A percentile compares a stretch with the other conserved stretches of the same genome.
Conservation (phyloP, 106 monocot species). For the Xerophyta viscosa region DNA sequence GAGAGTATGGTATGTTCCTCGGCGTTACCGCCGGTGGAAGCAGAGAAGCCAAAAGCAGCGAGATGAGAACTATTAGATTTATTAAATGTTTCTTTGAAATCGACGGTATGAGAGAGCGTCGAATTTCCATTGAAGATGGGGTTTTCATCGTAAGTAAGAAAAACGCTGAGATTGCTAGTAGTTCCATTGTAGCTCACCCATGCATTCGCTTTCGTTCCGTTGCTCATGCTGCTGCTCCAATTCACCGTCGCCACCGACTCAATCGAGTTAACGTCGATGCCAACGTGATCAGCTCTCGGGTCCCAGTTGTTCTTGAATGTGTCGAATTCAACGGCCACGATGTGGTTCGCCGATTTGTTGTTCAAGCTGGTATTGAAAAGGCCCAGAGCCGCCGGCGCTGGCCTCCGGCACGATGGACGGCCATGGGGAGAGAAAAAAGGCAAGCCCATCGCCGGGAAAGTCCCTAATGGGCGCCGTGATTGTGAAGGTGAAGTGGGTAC, state of each 20-base stretch:
- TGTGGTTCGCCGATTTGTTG: neutral
- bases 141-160: too few species aligned
- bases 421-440: slow-evolving; percentile 59
- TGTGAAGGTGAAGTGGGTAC: slow-evolving; percentile 57
- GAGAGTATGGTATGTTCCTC: too few species aligned
- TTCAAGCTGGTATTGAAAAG: slow-evolving; percentile 16
- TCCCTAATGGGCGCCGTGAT: slow-evolving; percentile 19
- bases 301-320: slow-evolving; percentile 48
- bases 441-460: slow-evolving; percentile 47
- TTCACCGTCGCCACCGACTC: slow-evolving; percentile 10
- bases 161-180: too few species aligned
- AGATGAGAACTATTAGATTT: too few species aligned
- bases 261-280: slow-evolving; percentile 47
- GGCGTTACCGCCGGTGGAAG: too few species aligned
- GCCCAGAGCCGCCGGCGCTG: slow-evolving; percentile 45
- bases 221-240: slow-evolving; percentile 35
- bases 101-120: too few species aligned
- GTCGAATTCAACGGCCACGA: slow-evolving; percentile 70
- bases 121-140: too few species aligned
- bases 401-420: slow-evolving; percentile 24
- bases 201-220: too few species aligned
- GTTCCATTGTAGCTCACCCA: too few species aligned
- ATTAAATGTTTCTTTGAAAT: too few species aligned
- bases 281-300: slow-evolving; percentile 38
- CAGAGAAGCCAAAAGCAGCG: too few species aligned